Percentiles rank a stretch among this genome's conserved stretches.
Evolutionary conservation across 331 rosid genomes (phyloP).

Genomic region (Spiraea crenata): DNA sequence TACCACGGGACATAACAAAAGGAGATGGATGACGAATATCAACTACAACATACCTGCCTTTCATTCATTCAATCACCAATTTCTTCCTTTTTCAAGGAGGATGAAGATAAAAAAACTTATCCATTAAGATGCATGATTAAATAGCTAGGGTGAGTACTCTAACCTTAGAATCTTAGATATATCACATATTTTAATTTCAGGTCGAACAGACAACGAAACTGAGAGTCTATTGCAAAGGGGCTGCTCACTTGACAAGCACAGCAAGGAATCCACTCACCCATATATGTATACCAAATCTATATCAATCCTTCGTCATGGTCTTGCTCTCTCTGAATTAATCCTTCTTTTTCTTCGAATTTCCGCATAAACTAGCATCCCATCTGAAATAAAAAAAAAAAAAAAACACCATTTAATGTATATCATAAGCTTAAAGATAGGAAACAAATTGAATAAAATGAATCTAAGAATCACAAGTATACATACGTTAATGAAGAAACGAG

Average conservation of each 20-base stretch:
- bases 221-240: slow-evolving; percentile 25
- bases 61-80: no score
- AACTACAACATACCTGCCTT: no score
- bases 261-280: slow-evolving; percentile 43
- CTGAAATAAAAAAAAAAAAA: neutral
- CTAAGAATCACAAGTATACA: neutral
- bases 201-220: slow-evolving; percentile 59
- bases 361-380: neutral
- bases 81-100: no score
- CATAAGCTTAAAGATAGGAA: neutral
- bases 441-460: neutral
- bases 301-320: neutral
- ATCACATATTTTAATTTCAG: neutral
- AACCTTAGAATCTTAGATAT: no score
- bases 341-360: neutral
- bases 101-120: no score
- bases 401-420: neutral
- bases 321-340: neutral
- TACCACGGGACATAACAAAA: no score
- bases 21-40: no score
- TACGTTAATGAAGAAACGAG: neutral
- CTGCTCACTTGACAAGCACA: slow-evolving; percentile 38
- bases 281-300: neutral
- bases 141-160: neutral
- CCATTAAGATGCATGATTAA: no score